phyloP scores from a whole-genome alignment of 768 basidiomycete species.

The Boletus reticulatus region DNA sequence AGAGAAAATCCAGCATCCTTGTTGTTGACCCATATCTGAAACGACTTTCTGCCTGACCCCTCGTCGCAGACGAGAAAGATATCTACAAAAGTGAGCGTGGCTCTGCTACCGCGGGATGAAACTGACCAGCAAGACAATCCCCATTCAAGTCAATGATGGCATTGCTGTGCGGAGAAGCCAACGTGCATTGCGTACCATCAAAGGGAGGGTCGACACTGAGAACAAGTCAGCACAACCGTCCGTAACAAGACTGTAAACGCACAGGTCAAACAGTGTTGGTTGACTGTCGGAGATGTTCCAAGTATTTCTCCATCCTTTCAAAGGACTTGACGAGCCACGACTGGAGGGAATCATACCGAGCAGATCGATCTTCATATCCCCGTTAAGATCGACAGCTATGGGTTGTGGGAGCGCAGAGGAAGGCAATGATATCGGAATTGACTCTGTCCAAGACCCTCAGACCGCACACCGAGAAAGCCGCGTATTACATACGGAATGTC shows the following conservation, averaged over 20 bases:
- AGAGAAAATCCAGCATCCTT: constrained; percentile 74
- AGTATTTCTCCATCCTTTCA: constrained; percentile 79
- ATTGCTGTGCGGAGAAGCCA: constrained; percentile 92
- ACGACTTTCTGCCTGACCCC: constrained; percentile 54
- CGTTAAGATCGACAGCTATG: constrained; percentile 82
- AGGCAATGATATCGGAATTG: constrained; percentile 50
- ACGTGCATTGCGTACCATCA: constrained; percentile 60
- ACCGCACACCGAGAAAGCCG: neutral
- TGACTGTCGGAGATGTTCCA: constrained; percentile 61
- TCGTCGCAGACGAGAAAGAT: constrained; percentile 86
- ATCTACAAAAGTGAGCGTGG: constrained; percentile 44
- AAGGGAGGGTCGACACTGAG: constrained; percentile 59
- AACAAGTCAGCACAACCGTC: constrained; percentile 5
- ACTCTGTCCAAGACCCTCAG: constrained; percentile 3
- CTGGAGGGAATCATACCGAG: constrained; percentile 60
- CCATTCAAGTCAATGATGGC: constrained; percentile 93
- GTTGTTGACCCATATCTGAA: constrained; percentile 92
- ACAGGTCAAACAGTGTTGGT: constrained; percentile 68
- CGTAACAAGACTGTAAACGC: constrained; percentile 20
- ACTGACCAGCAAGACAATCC: constrained; percentile 86
- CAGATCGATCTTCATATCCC: constrained; percentile 87
- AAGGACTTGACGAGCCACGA: constrained; percentile 32
- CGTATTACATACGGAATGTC: constrained; percentile 59
- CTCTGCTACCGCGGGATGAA: neutral
- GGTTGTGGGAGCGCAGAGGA: constrained; percentile 75